Percentiles rank a stretch among this genome's conserved stretches.
Conservation (phyloP, 768 basidiomycete genomes). For the Boletus subcaerulescens region DNA sequence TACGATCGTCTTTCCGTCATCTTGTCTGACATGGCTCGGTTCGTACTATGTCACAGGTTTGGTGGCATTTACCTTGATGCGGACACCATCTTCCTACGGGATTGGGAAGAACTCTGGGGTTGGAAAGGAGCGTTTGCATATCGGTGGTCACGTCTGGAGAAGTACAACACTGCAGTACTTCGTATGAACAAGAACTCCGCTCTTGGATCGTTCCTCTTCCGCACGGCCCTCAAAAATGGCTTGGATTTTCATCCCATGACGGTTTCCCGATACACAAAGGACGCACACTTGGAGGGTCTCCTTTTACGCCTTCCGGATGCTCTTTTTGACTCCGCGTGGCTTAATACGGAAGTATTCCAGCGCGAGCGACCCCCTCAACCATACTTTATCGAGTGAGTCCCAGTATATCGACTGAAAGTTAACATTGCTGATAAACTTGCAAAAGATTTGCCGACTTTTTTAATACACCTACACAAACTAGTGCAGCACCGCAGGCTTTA, state of each 20-base stretch:
- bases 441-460: slow-evolving; percentile 86
- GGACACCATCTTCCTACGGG: slow-evolving; percentile 91
- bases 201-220: slow-evolving; percentile 89
- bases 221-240: slow-evolving; percentile 89
- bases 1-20: slow-evolving; percentile 94
- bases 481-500: slow-evolving; percentile 80
- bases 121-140: slow-evolving; percentile 97
- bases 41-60: slow-evolving; percentile 94
- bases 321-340: slow-evolving; percentile 94
- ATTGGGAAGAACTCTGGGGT: slow-evolving; percentile 99
- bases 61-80: slow-evolving; percentile 97
- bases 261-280: slow-evolving; percentile 84
- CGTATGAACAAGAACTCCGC: slow-evolving; percentile 92
- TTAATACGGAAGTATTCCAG: slow-evolving; percentile 91
- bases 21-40: slow-evolving; percentile 94
- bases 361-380: slow-evolving; percentile 92
- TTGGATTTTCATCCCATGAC: slow-evolving; percentile 98
- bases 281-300: slow-evolving; percentile 80
- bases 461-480: slow-evolving; percentile 66
- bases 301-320: slow-evolving; percentile 91
- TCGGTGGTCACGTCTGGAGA: slow-evolving; percentile 88
- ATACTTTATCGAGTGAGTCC: slow-evolving; percentile 76
- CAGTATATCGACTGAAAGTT: neutral
- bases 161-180: slow-evolving; percentile 96
- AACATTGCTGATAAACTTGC: neutral